Base-by-base conservation (phyloP, 2,329 filamentous ascomycete species). In the Aureobasidium namibiae region DNA sequence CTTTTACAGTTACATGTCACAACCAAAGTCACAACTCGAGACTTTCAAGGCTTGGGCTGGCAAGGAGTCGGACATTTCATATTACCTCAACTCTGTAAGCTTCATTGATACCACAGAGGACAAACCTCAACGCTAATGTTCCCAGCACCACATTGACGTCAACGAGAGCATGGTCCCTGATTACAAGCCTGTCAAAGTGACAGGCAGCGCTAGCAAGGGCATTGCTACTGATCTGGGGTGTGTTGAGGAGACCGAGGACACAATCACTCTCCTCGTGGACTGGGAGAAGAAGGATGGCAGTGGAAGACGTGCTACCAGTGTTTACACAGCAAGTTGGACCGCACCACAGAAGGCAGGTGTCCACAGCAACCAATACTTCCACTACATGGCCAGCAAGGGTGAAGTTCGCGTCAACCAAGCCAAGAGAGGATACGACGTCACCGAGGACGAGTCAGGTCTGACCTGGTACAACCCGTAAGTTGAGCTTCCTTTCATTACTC, bases 291-390 rank as follows among this genome's bases (percentile, higher is more conserved):
- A 83, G 68, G 79, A 78, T 57, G 84, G 89, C 65, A 79, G 83
- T 0, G 77, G 75, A 61, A 91, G 89, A 76, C 79, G 84, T 59
- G 92, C 89, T 11, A 94, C 91, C 1, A 92, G 85, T 59, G 90
- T 96, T 8, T 96, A 95, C 75, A 96, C 92, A 13, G 89, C 92
- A 11, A 92, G 88, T 41, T 96, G 92, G 92, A 96, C 92, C 1
- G 92, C 92, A 7, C 92, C 92, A 13, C 89, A 95, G 72, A 89
- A 87, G 68, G 92, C 92, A 0, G 92, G 92, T 52, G 91, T 96
- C n/a, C 92, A 96, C 76, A 92, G 88, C 1, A 95, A 95, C 73
- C 92, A 96, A 76, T 94, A 96, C 76, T 96, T 96, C 79, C 92
- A 96, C 75, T 96, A 94, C 76, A 87, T 96, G 76, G 92, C 84